phyloP scores from a whole-genome alignment of 176 grass and related monocot species.

The Carex cristatella region DNA sequence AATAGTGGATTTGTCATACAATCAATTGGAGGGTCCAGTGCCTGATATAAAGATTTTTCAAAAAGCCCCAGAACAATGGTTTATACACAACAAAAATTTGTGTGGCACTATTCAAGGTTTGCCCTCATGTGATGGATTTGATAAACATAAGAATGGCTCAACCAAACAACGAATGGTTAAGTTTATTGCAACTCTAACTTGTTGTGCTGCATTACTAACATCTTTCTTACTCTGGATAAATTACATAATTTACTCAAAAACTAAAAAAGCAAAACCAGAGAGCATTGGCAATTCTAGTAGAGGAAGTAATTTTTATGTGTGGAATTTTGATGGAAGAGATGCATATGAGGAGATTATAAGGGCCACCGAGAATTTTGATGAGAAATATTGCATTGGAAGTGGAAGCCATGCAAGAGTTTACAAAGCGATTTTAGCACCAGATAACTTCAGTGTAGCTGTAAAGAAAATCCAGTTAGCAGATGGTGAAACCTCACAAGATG shows the following conservation, averaged over 20 bases:
- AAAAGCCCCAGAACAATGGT: background rate
- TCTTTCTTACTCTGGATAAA: too few relatives aligned
- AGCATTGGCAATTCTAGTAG: background rate
- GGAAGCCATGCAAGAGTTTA: conserved; percentile 20
- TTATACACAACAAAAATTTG: background rate
- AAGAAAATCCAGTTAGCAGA: conserved; percentile 11
- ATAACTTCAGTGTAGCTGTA: background rate
- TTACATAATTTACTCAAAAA: background rate
- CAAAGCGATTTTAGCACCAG: background rate
- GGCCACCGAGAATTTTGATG: conserved; percentile 15
- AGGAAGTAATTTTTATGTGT: background rate
- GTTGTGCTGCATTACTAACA: background rate
- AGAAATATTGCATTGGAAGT: background rate
- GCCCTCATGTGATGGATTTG: background rate
- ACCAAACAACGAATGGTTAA: background rate
- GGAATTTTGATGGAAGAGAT: conserved; percentile 23
- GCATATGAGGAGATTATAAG: conserved; percentile 10
- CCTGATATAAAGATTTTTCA: background rate
- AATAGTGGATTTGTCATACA: conserved; percentile 34
- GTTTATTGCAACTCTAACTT: background rate
- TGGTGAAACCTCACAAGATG: background rate
- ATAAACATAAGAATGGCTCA: background rate
- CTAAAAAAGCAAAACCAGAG: background rate
- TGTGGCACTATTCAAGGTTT: conserved; percentile 10
- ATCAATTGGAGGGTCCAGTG: conserved; percentile 22